phyloP scores from a whole-genome alignment of 306 rosid species.

The Hippophae rhamnoides region DNA sequence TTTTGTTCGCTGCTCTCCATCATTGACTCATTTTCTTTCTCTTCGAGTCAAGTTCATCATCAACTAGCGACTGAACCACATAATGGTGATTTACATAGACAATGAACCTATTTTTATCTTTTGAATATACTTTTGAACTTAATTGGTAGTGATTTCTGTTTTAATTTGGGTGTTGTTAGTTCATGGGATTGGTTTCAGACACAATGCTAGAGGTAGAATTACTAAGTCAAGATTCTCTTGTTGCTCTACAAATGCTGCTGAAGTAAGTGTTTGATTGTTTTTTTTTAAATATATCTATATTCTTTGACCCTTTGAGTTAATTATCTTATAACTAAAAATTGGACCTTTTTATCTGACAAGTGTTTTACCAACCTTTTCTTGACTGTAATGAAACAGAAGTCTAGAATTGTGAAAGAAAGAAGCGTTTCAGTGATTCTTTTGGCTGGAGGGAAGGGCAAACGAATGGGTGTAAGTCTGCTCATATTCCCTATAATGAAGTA shows the following conservation, averaged over 20 bases:
- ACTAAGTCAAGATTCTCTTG: conserved; percentile 17
- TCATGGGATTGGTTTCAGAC: conserved; percentile 14
- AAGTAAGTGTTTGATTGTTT: conserved; percentile 6
- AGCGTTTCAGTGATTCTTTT: conserved; percentile 68
- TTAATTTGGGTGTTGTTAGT: conserved; percentile 20
- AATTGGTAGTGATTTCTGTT: not conserved
- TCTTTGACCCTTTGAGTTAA: not conserved
- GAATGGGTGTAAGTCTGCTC: conserved; percentile 68
- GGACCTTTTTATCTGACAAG: not conserved
- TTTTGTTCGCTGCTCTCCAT: not conserved
- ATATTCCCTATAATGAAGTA: not conserved
- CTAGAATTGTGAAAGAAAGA: conserved; percentile 29
- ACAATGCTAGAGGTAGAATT: conserved; percentile 14
- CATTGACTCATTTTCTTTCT: not conserved
- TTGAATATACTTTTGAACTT: too few relatives aligned
- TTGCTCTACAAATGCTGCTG: conserved; percentile 18
- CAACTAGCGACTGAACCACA: not conserved
- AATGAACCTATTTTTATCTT: too few relatives aligned
- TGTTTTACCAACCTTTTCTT: not conserved
- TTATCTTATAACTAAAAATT: not conserved
- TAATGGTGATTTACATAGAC: not conserved
- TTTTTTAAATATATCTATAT: not conserved
- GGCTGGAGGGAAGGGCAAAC: conserved; percentile 81
- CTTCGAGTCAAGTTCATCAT: not conserved
- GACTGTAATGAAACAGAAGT: conserved; percentile 13